Percentiles rank a stretch among this genome's conserved stretches.
These are phyloP conservation scores for Blastobotrys apis DNA, from an alignment of 1,139 yeast genomes.

Conservation along the genomic window DNA sequence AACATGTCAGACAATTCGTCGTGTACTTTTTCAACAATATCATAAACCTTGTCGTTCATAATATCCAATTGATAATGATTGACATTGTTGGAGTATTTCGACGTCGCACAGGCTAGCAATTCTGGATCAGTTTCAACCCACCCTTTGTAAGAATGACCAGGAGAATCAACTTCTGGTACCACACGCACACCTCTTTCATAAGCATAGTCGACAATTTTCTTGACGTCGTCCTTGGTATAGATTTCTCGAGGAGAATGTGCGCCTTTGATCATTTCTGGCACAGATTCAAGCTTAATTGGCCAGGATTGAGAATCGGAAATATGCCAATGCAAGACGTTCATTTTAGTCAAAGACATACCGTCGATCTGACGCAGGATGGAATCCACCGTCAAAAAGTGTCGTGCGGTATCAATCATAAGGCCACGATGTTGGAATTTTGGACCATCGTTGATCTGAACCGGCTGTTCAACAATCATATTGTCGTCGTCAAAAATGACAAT, in stretches of 20 bases:
- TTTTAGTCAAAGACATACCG: conserved; percentile 41
- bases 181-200: conserved; percentile 41
- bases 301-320: conserved; percentile 45
- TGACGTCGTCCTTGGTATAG: conserved; percentile 37
- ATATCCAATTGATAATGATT: conserved; percentile 20
- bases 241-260: conserved; percentile 40
- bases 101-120: conserved; percentile 39
- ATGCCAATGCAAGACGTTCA: conserved; percentile 48
- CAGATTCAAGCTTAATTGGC: conserved; percentile 39
- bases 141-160: conserved; percentile 47
- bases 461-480: conserved; percentile 31
- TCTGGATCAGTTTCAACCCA: conserved; percentile 39
- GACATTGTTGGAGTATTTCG: conserved; percentile 25
- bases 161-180: conserved; percentile 46
- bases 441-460: conserved; percentile 37
- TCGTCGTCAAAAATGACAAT: conserved; percentile 26
- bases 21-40: conserved; percentile 17
- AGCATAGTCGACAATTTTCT: conserved; percentile 38
- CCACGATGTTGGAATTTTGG: conserved; percentile 45
- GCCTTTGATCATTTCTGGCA: conserved; percentile 43
- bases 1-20: conserved; percentile 37
- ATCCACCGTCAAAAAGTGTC: conserved; percentile 40
- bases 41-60: conserved; percentile 17
- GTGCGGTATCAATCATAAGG: conserved; percentile 42
- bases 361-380: conserved; percentile 42